phyloP scores from a whole-genome alignment of 306 rosid species.

The Vigna unguiculata region DNA sequence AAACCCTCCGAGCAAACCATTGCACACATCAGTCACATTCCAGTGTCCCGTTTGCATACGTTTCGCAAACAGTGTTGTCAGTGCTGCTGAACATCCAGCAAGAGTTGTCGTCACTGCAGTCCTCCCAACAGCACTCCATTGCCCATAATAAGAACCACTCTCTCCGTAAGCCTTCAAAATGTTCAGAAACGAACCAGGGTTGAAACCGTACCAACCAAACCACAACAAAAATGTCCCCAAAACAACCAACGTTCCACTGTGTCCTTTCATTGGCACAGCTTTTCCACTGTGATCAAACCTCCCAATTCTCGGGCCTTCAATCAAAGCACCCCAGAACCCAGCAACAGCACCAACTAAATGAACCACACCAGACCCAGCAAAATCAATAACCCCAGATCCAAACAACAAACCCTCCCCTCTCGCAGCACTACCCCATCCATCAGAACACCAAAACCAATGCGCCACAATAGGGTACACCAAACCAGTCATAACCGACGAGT shows the following conservation, averaged over 20 bases:
- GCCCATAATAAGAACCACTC: conserved; percentile 57
- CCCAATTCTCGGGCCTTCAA: conserved; percentile 67
- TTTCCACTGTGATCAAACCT: conserved; percentile 59
- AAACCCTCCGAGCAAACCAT: conserved; percentile 69
- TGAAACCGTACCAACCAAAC: conserved; percentile 83
- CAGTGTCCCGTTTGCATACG: conserved; percentile 61
- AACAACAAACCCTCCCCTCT: conserved; percentile 48
- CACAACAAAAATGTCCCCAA: conserved; percentile 64
- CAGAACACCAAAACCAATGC: conserved; percentile 72
- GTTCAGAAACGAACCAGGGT: conserved; percentile 65
- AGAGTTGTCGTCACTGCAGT: conserved; percentile 68
- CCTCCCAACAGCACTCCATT: conserved; percentile 73
- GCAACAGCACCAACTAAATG: conserved; percentile 73
- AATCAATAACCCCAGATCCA: conserved; percentile 69
- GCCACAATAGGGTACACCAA: conserved; percentile 64
- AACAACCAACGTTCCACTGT: conserved; percentile 59
- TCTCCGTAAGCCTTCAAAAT: conserved; percentile 56
- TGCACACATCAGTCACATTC: conserved; percentile 68
- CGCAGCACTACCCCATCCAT: conserved; percentile 66
- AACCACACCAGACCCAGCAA: conserved; percentile 71
- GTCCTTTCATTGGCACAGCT: conserved; percentile 59
- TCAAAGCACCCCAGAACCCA: conserved; percentile 69
- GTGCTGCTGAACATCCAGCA: conserved; percentile 62
- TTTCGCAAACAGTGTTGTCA: conserved; percentile 61
- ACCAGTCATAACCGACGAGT: conserved; percentile 62